Base-by-base conservation (phyloP, 768 basidiomycete species). In the Leucocoprinus birnbaumii region DNA sequence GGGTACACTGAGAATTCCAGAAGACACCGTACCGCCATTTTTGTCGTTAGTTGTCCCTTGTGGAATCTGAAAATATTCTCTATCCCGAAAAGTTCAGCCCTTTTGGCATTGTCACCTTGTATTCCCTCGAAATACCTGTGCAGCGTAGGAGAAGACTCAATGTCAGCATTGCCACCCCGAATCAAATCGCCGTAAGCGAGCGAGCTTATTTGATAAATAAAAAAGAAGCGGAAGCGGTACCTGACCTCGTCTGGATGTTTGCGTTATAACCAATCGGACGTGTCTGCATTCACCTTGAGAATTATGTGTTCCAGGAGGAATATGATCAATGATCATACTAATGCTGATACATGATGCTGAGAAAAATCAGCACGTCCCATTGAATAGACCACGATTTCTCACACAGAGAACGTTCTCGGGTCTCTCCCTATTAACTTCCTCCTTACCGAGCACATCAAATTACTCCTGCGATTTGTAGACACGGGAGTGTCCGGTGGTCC, bases 261-360 rank as follows among this genome's bases (percentile, higher is more conserved):
- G 87, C 88, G 58, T 88, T 81, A 65, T 94, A 94, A 0, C 84
- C 92, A 44, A 93, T 91, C n/a, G n/a, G n/a, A n/a, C n/a, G n/a
- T n/a, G n/a, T n/a, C n/a, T n/a, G n/a, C n/a, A n/a, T n/a, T n/a
- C n/a, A n/a, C n/a, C n/a, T n/a, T n/a, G n/a, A n/a, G n/a, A n/a
- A n/a, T n/a, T n/a, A n/a, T n/a, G n/a, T n/a, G n/a, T n/a, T n/a
- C n/a, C n/a, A n/a, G n/a, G n/a, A n/a, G n/a, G n/a, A n/a, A n/a
- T n/a, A n/a, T n/a, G n/a, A n/a, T n/a, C n/a, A n/a, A n/a, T n/a
- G n/a, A n/a, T n/a, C n/a, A n/a, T n/a, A n/a, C n/a, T n/a, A n/a
- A n/a, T n/a, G n/a, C n/a, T n/a, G n/a, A n/a, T n/a, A n/a, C n/a
- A n/a, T n/a, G n/a, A n/a, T n/a, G n/a, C n/a, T n/a, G n/a, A n/a